Evolutionary conservation across 805 yeast genomes (phyloP), one percentile per base, ranked within the genome.

Genomic region (Wickerhamiella musiphila): DNA sequence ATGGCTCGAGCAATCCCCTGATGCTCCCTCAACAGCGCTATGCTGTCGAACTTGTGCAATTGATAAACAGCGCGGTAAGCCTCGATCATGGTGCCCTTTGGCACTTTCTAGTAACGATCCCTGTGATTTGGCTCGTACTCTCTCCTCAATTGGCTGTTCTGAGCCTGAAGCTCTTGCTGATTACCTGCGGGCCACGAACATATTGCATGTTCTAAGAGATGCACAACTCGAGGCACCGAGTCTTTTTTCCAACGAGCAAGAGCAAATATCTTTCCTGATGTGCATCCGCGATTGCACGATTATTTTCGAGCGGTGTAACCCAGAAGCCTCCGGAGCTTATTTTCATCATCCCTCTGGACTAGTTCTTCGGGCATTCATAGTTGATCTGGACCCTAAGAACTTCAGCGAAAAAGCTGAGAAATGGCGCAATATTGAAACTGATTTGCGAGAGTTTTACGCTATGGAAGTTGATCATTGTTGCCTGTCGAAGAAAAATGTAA

Each of bases 31-130:
- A 2, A 35, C 35, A 18, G 47, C 60, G 15, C 18, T 48, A 29
- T 57, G 60, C 17, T 71, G 78, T 42, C 51, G 78, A 5, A 71
- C 74, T 3, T 71, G 78, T 43, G 73, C 73, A 35, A 52, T 68
- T 25, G 57, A 60, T 35, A 53, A 49, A 20, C 37, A 50, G 29
- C 55, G 60, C 20, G 50, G 49, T 23, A 45, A 48, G 10, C 31
- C 41, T 5, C 43, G 57, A 6, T 18, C 17, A 33, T 65, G 63
- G 43, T 70, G 77, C 42, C 65, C 71, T 1, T 42, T 65, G 15
- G 66, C 59, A 31, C 45, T 70, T 16, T 45, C 58, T 6, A 51
- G 56, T 22, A 36, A 41, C 3, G 54, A 54, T 7, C n/a, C n/a
- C n/a, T n/a, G n/a, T n/a, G 37, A 24, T 9, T 15, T 36, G 19